These are phyloP conservation scores for Thielaviopsis musarum DNA, from an alignment of 2,329 filamentous ascomycete species.

Conservation along the genomic window DNA sequence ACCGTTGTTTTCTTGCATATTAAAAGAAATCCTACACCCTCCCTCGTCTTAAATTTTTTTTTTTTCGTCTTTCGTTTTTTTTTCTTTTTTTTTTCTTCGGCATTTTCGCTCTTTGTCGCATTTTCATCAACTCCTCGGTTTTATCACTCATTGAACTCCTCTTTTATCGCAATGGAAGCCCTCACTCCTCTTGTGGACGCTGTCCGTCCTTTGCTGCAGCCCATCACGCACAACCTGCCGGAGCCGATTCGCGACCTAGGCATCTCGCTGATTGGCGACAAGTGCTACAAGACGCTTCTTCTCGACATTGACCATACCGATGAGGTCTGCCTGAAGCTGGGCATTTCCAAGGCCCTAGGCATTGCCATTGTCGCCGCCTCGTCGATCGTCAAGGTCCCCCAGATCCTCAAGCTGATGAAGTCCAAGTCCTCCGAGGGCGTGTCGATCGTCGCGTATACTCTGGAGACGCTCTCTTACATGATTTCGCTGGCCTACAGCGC, in stretches of 20 bases:
- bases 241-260: constrained; percentile 57
- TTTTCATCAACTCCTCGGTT: background rate
- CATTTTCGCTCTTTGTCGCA: background rate
- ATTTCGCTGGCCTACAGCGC: constrained; percentile 86
- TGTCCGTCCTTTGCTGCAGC: constrained; percentile 43
- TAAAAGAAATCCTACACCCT: background rate
- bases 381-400: constrained; percentile 86
- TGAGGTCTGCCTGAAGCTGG: constrained; percentile 69
- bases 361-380: constrained; percentile 85
- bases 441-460: constrained; percentile 76
- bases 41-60: constrained; percentile 2
- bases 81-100: background rate
- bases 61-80: background rate
- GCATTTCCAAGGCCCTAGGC: constrained; percentile 79
- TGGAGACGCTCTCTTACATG: constrained; percentile 77
- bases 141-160: background rate
- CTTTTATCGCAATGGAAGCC: constrained; percentile 8
- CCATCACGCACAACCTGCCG: constrained; percentile 58
- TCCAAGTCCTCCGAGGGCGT: constrained; percentile 71
- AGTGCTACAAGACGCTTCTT: constrained; percentile 74
- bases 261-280: constrained; percentile 60
- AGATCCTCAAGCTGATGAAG: constrained; percentile 79
- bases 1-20: background rate
- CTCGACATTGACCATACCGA: constrained; percentile 69
- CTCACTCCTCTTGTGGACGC: constrained; percentile 36